Base-by-base conservation (phyloP, 331 rosid genomes). In the Phaseolus coccineus region DNA sequence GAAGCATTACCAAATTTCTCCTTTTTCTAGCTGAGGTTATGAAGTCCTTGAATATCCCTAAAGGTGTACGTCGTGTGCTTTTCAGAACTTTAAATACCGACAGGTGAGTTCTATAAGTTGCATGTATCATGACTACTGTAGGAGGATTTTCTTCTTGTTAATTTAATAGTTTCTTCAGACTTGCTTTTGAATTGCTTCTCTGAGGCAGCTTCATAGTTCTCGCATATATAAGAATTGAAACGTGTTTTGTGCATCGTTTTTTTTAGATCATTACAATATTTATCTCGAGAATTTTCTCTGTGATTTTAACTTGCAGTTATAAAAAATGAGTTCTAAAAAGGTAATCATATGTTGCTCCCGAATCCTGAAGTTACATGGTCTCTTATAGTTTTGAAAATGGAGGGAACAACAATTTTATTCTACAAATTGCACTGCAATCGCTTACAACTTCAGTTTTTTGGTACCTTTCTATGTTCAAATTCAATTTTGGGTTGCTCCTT, bases 21-120 rank as follows among this genome's bases (percentile, higher is more conserved):
- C 46, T 77, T 42, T 55, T 71, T 69, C 8, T 88, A 93, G 99
- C 93, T 77, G 96, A 93, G 84, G 97, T 93, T 67, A 95, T 95
- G 99, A 79, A 89, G 90, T 91, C 92, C 15, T 76, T 91, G 72
- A 59, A 87, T 75, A 93, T 93, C 69, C 98, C 99, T 4, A 88
- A 53, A 74, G 99, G 99, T 22, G 90, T 95, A 30, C 78, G 84
- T 5, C 97, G 97, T 44, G 98, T 91, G 74, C 96, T 94, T 69
- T 94, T 94, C 88, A 87, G 97, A 76, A 94, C 97, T 2, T 82
- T 86, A 73, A 95, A 95, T 63, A 95, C 99, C 12, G 94, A 93
- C 85, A 89, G 91, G 99, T 90, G 62, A 85, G 51, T 74, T 78
- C 35, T 64, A 2, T 12, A 66, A 57, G 62, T 59, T 50, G 30